Conservation (phyloP, 139 green algal species). For the Nannochloris sp. region DNA sequence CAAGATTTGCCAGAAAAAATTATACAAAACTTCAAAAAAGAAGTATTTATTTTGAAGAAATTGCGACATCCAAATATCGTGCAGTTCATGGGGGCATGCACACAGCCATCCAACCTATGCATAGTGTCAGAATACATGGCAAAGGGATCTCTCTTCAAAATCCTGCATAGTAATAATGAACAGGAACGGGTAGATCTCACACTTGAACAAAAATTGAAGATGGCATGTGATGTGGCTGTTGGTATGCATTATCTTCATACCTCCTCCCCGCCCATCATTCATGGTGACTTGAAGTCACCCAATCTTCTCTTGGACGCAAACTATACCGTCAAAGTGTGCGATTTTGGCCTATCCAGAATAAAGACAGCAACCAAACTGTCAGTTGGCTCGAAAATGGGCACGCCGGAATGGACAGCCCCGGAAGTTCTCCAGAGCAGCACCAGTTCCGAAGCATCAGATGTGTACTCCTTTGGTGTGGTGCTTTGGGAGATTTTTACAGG, state of each 20-base stretch:
- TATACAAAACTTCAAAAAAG: conserved; percentile 33
- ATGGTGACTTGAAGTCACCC: conserved; percentile 67
- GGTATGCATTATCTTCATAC: conserved; percentile 71
- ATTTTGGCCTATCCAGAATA: conserved; percentile 77
- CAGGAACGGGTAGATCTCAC: conserved; percentile 26
- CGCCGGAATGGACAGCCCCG: conserved; percentile 91
- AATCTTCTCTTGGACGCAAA: conserved; percentile 77
- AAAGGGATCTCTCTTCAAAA: conserved; percentile 48
- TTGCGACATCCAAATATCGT: conserved; percentile 63
- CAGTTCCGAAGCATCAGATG: conserved; percentile 77
- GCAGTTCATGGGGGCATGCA: conserved; percentile 57
- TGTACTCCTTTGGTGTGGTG: conserved; percentile 80
- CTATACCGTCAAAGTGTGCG: conserved; percentile 79
- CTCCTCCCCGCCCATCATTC: conserved; percentile 60
- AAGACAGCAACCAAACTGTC: conserved; percentile 57
- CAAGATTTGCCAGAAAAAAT: conserved; percentile 43
- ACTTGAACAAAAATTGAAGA: conserved; percentile 50
- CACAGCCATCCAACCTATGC: conserved; percentile 46
- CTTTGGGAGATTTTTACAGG: conserved; percentile 85
- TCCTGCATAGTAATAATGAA: conserved; percentile 39
- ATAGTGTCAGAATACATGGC: conserved; percentile 71
- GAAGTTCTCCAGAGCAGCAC: conserved; percentile 43
- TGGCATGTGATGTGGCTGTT: conserved; percentile 71
- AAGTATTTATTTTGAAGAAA: conserved; percentile 56
- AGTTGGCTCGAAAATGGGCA: conserved; percentile 54